Evolutionary conservation across 2,329 filamentous ascomycete genomes (phyloP).

Genomic region (Thelonectria rubi): DNA sequence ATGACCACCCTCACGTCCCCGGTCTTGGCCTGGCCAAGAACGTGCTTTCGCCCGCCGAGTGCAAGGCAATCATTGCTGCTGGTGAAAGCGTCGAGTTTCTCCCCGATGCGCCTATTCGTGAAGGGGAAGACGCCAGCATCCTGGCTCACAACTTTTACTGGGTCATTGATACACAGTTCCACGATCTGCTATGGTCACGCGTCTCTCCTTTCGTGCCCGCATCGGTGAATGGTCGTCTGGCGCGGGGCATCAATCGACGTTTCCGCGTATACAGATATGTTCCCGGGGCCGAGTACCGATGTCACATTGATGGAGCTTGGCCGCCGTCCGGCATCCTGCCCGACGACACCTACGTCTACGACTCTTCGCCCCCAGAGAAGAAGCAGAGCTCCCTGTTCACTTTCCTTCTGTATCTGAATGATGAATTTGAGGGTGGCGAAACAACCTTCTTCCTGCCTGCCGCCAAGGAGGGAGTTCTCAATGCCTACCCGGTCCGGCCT

Average conservation of each 20-base stretch:
- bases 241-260: slow-evolving; percentile 72
- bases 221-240: slow-evolving; percentile 62
- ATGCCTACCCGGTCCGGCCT: slow-evolving; percentile 74
- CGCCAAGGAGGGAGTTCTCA: slow-evolving; percentile 69
- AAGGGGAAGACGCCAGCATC: slow-evolving; percentile 71
- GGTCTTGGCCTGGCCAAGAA: slow-evolving; percentile 67
- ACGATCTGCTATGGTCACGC: slow-evolving; percentile 69
- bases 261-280: slow-evolving; percentile 79
- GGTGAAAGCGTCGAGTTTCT: slow-evolving; percentile 72
- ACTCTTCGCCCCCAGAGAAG: slow-evolving; percentile 65
- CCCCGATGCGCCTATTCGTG: slow-evolving; percentile 72
- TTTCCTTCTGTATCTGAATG: slow-evolving; percentile 74
- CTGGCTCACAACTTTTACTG: slow-evolving; percentile 80
- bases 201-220: slow-evolving; percentile 67
- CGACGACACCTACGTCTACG: slow-evolving; percentile 70
- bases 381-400: slow-evolving; percentile 75
- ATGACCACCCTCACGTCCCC: slow-evolving; percentile 70
- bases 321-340: slow-evolving; percentile 72
- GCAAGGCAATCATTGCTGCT: slow-evolving; percentile 71
- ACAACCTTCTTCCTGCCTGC: slow-evolving; percentile 76
- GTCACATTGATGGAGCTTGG: slow-evolving; percentile 78
- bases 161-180: slow-evolving; percentile 71
- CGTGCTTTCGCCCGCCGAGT: slow-evolving; percentile 69
- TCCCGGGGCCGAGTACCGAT: slow-evolving; percentile 75
- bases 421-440: slow-evolving; percentile 76